These are phyloP conservation scores for Houttuynia cordata DNA, from an alignment of 164 flowering plant species.

Conservation along the genomic window DNA sequence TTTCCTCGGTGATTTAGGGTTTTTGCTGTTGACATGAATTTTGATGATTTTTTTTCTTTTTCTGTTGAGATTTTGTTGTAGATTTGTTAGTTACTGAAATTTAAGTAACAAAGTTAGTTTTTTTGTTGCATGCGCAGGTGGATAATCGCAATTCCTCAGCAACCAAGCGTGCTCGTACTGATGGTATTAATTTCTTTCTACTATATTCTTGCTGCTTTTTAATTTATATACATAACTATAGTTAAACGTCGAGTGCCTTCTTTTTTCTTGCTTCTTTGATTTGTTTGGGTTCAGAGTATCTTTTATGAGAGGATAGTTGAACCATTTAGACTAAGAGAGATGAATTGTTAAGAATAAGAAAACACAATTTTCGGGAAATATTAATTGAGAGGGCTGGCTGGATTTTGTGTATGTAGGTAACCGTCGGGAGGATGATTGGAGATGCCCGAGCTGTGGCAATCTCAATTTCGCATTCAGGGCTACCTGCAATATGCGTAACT, in stretches of 20 bases:
- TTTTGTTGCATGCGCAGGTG: slow-evolving; percentile 34
- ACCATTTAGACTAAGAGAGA: background rate
- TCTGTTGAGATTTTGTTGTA: no score
- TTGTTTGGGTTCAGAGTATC: background rate
- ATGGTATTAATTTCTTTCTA: slow-evolving; percentile 40
- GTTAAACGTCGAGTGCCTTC: no score
- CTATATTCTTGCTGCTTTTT: no score
- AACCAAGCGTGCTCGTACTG: slow-evolving; percentile 92
- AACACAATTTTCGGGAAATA: background rate
- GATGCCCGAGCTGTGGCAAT: slow-evolving; percentile 97
- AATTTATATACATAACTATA: no score
- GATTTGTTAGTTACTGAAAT: no score
- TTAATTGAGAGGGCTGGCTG: background rate
- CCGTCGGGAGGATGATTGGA: slow-evolving; percentile 99
- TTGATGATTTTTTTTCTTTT: no score
- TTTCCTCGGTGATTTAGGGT: no score
- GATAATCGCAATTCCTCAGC: slow-evolving; percentile 87
- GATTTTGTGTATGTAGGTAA: slow-evolving; percentile 44
- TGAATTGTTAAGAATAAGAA: no score
- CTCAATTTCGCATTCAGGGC: slow-evolving; percentile 95
- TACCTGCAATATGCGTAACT: slow-evolving; percentile 95
- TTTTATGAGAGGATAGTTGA: background rate
- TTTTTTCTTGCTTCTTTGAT: background rate
- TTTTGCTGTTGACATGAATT: no score
- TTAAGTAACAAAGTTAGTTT: background rate